Base-by-base conservation (phyloP, 1,284 basidiomycete species). In the Boletus semigastroideus region DNA sequence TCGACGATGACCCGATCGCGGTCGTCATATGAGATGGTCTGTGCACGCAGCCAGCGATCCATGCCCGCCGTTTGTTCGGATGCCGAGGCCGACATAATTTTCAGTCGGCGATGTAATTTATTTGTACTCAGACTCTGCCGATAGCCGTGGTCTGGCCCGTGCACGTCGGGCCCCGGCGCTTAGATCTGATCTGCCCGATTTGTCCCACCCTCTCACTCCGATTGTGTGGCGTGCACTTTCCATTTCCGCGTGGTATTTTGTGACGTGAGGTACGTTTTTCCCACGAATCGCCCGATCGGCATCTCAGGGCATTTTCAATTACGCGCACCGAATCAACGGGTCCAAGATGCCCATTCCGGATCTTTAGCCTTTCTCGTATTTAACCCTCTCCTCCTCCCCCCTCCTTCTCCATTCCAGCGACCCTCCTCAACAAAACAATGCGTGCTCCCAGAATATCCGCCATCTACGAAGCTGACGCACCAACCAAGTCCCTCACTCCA, bases 21-120 rank as follows among this genome's bases (percentile, higher is more conserved):
- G 54, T 82, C 68, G 2, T 74, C 66, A 65, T 97, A 97, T 16
- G 84, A 72, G 42, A 74, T 74, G 43, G 83, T 73, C 63, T 87
- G 80, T 12, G 22, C 40, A 41, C 80, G 77, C 55, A 95, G 79
- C 92, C 92, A 95, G 69, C 81, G 74, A 52, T 78, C 53, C 61
- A 63, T 63, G 19, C 34, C 25, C 54, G 37, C 17, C 16, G 10
- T 8, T 17, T 9, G 36, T 10, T n/a, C 16, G 9, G 36, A n/a
- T 16, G 8, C 36, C 14, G n/a, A 9, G 14, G 14, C 34, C 8
- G 16, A 36, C 8, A 16, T 16, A 10, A 4, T 13, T 5, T 65
- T 61, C 1, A 14, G 13, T 47, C 61, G 61, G 44, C 56, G 61
- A 59, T 27, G 1, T 1, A 1, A 0, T 0, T 3, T 0, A 2